These are phyloP conservation scores for Rhypophila decipiens DNA, from an alignment of 495 filamentous ascomycete genomes.

Conservation along the genomic window DNA sequence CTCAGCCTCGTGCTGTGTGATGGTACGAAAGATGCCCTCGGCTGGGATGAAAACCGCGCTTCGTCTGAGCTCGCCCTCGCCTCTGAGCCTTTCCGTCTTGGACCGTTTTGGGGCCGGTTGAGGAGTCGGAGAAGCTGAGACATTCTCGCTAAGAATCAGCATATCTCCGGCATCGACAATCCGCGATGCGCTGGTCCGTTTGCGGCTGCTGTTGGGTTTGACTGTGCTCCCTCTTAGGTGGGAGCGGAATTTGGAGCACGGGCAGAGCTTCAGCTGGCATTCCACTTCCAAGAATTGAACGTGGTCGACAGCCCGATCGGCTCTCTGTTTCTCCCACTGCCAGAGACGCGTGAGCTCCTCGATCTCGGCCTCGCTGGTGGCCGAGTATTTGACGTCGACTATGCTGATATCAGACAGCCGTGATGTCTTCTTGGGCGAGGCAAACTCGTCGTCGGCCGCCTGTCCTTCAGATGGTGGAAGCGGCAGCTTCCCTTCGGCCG, in stretches of 20 bases:
- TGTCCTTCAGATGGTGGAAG: conserved; percentile 40
- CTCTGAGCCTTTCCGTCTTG: conserved; percentile 21
- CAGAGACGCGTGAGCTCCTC: conserved; percentile 58
- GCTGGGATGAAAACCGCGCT: conserved; percentile 42
- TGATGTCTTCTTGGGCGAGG: conserved; percentile 41
- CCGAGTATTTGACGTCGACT: conserved; percentile 35
- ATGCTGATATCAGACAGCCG: conserved; percentile 25
- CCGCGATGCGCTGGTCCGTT: conserved; percentile 19
- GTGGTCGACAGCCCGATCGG: conserved; percentile 62
- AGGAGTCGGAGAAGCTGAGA: conserved; percentile 7
- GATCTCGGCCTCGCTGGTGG: conserved; percentile 43
- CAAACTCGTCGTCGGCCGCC: conserved; percentile 41
- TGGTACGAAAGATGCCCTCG: conserved; percentile 47
- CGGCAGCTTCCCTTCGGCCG: conserved; percentile 57
- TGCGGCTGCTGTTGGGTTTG: conserved; percentile 18
- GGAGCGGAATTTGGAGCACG: conserved; percentile 38
- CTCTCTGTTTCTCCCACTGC: conserved; percentile 56
- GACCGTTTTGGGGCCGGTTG: conserved; percentile 16
- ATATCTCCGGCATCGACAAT: conserved; percentile 37
- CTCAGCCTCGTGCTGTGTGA: conserved; percentile 39
- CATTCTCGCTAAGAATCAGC: conserved; percentile 32
- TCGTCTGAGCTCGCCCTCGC: conserved; percentile 21
- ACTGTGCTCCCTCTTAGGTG: conserved; percentile 14
- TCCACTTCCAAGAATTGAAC: conserved; percentile 79
- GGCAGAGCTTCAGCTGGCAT: conserved; percentile 67